Base-by-base conservation (phyloP, 1,284 basidiomycete genomes). In the Termitomyces sp. region DNA sequence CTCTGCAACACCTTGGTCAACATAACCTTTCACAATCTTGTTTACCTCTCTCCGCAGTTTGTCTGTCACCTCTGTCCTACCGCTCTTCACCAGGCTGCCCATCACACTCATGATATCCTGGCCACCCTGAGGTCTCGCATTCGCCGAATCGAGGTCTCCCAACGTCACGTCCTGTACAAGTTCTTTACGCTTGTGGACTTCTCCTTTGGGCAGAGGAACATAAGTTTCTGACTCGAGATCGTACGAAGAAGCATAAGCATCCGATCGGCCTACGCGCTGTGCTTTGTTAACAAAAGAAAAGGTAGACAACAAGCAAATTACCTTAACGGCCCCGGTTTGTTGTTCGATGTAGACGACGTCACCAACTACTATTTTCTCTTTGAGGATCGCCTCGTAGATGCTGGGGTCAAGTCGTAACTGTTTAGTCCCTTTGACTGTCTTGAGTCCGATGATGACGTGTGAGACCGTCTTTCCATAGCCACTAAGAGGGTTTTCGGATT, bases 31-130 rank as follows among this genome's bases (percentile, higher is more conserved):
- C 34, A 99, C 97, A n/a, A 98, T 92, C 66, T 94, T 94, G 79
- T 99, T 98, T 59, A 99, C 96, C 72, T 99, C 96, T 58, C 86
- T 80, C 54, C 96, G 79, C 48, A 99, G 79, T 72, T 99, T 99
- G 67, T 99, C 96, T 19, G 96, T 99, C 7, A 99, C 88, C 70
- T 99, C 96, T 7, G 96, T 99, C 61, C 95, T 77, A 30, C 93
- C 89, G 40, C 88, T 94, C 72, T 94, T 97, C 62, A 98, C 92
- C 8, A 99, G 79, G 68, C 94, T 96, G 4, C 96, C 94, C 88
- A 99, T 98, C 30, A 99, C 94, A 67, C 90, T 92, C 95, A 98
- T 98, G 68, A 99, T 98, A 67, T 98, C 96, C 71, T 98, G 96
- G 1, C 97, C 95, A 34, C 88, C 88, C 64, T 93, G 92, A 6